These are phyloP conservation scores for Ammopiptanthus mongolicus DNA, from an alignment of 306 rosid species.

Conservation along the genomic window DNA sequence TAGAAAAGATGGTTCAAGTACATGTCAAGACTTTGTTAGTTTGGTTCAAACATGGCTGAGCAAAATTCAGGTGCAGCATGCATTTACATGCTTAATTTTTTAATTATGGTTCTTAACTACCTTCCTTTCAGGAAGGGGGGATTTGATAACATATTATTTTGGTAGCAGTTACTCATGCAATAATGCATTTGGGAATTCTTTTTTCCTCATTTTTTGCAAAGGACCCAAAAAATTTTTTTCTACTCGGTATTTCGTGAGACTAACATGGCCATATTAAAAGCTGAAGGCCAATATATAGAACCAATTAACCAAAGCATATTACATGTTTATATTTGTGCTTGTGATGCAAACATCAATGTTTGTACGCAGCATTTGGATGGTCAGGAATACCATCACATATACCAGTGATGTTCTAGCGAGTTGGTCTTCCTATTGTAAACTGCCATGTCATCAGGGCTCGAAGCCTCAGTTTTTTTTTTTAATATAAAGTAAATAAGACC, in stretches of 20 bases:
- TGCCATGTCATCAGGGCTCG: neutral
- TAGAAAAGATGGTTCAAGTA: constrained; percentile 62
- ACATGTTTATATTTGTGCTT: neutral
- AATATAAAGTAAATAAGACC: neutral
- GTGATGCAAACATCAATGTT: neutral
- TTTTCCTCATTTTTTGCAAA: neutral
- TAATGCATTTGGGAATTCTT: neutral
- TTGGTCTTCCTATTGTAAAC: neutral
- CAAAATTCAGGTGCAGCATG: constrained; percentile 71
- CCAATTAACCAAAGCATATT: neutral
- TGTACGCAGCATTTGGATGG: neutral
- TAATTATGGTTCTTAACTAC: neutral
- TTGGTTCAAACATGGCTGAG: constrained; percentile 77
- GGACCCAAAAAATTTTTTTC: neutral
- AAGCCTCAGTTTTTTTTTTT: neutral
- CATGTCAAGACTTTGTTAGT: constrained; percentile 85
- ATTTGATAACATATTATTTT: neutral
- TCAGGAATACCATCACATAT: neutral
- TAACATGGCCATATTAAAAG: neutral
- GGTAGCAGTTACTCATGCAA: too few species aligned
- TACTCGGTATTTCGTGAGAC: neutral
- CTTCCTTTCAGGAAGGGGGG: neutral
- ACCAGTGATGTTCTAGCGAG: neutral
- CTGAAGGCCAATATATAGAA: neutral
- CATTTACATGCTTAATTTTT: neutral